These are phyloP conservation scores for Hirsutella rhossiliensis DNA, from an alignment of 2,329 filamentous ascomycete genomes.

Conservation along the genomic window DNA sequence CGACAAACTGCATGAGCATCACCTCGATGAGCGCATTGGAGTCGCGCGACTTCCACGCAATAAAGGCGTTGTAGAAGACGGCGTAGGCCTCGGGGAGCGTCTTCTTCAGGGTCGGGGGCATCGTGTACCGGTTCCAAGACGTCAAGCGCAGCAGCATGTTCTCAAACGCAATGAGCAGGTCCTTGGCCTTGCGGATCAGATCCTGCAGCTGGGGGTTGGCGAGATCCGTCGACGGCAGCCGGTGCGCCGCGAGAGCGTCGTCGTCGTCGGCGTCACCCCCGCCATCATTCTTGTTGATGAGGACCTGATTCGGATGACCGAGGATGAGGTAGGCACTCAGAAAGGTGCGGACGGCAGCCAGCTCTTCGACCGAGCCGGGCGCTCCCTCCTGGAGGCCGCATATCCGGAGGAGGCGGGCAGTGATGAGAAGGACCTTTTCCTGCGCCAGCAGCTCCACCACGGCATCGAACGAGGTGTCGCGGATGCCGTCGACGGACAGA, in stretches of 20 bases:
- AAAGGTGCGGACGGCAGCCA: conserved; percentile 63
- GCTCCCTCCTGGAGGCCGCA: conserved; percentile 59
- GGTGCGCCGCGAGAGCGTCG: conserved; percentile 13
- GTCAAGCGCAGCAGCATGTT: conserved; percentile 56
- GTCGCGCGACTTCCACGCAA: conserved; percentile 74
- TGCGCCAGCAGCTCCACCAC: conserved; percentile 57
- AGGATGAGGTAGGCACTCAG: conserved; percentile 70
- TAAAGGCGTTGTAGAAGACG: conserved; percentile 66
- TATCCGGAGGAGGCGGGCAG: conserved; percentile 54
- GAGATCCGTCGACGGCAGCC: conserved; percentile 31
- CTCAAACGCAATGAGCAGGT: conserved; percentile 69
- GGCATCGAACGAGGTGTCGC: conserved; percentile 61
- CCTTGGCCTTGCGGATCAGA: conserved; percentile 64
- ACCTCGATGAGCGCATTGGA: conserved; percentile 67
- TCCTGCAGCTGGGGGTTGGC: conserved; percentile 55
- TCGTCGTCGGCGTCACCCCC: conserved; percentile 43
- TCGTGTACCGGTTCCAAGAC: conserved; percentile 52
- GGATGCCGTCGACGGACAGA: conserved; percentile 57
- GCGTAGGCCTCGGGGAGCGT: conserved; percentile 58
- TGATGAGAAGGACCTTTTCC: conserved; percentile 51
- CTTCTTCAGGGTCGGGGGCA: conserved; percentile 48
- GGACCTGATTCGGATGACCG: conserved; percentile 65
- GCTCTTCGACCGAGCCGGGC: conserved; percentile 50
- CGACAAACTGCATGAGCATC: conserved; percentile 79
- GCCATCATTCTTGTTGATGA: conserved; percentile 57